Base-by-base conservation (phyloP, 2,329 filamentous ascomycete species). In the Onygenales sp. region DNA sequence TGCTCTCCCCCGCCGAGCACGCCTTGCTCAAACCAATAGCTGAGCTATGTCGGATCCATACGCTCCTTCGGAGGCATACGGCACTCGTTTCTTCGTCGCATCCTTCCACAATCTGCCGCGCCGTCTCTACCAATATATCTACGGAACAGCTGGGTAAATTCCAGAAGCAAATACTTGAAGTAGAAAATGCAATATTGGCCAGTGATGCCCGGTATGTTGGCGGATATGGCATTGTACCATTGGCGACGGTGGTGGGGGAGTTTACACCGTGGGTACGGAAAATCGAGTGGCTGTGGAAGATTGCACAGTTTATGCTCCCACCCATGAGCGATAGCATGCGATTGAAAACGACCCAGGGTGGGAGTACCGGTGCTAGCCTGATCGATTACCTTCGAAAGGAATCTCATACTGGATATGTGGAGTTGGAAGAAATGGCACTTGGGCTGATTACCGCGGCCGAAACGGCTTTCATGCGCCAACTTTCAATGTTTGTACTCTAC, bases 401-500 rank as follows among this genome's bases (percentile, higher is more conserved):
- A 69, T 76, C 89, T 52, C 86, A 89, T 66, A 97, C 92, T 6
- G 93, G 93, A 11, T 97, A 94, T 68, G 76, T 82, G 6, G 90
- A 96, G 63, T 83, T 98, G 52, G 88, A 92, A 65, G 81, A 83
- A 54, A 84, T 87, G 40, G 86, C 89, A 0, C 72, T 83, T 57
- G 82, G 85, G 54, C 73, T 97, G 37, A 79, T 88, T n/a, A 80
- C 76, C 11, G 76, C 88, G 21, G 91, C 90, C 0, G 92, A 98
- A 71, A 86, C 82, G 33, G 87, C 91, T 7, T 98, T 93, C 93
- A 74, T 97, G 64, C 87, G 89, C 67, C 90, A 95, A 65, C 78
- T 94, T 9, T 87, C 89, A 3, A 87, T 87, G 31, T 98, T 92
- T 92, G 78, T 97, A 7, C 71, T 97, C 11, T 94, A 95, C 67